These are phyloP conservation scores for Echria macrotheca DNA, from an alignment of 495 filamentous ascomycete species.

Conservation along the genomic window DNA sequence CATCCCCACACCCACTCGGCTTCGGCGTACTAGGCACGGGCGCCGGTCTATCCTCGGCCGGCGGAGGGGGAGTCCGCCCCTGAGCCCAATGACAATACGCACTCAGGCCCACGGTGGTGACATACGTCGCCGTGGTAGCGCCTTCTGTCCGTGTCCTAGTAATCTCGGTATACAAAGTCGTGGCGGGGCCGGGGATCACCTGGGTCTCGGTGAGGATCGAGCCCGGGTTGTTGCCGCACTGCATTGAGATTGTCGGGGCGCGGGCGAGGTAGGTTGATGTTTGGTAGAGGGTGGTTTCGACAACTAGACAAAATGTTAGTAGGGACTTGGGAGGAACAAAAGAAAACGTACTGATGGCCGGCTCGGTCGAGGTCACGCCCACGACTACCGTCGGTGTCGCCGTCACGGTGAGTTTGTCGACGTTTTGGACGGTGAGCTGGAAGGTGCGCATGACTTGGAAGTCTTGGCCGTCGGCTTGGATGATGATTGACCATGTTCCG, in stretches of 20 bases:
- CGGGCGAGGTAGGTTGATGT: slow-evolving; percentile 7
- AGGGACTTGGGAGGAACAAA: too few species aligned
- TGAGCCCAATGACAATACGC: slow-evolving; percentile 16
- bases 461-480: slow-evolving; percentile 22
- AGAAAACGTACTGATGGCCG: too few species aligned
- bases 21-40: slow-evolving; percentile 7
- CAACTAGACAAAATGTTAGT: too few species aligned
- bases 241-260: slow-evolving; percentile 7
- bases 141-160: slow-evolving; percentile 9
- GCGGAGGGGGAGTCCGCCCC: neutral
- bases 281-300: slow-evolving; percentile 12
- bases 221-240: slow-evolving; percentile 1
- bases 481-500: slow-evolving; percentile 23
- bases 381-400: slow-evolving; percentile 23
- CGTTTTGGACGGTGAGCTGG: slow-evolving; percentile 11
- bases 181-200: slow-evolving; percentile 2
- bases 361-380: slow-evolving; percentile 14
- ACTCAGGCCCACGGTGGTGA: slow-evolving; percentile 12
- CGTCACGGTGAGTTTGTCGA: slow-evolving; percentile 12
- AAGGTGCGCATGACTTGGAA: slow-evolving; percentile 23
- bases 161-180: slow-evolving; percentile 10
- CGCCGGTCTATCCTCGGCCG: slow-evolving; percentile 10
- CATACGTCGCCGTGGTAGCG: slow-evolving; percentile 11
- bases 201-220: slow-evolving; percentile 10
- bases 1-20: slow-evolving; percentile 15